A percentile compares a stretch with the other conserved stretches of the same genome.
phyloP scores from a whole-genome alignment of 305 asterid species.

The Fraxinus latifolia region DNA sequence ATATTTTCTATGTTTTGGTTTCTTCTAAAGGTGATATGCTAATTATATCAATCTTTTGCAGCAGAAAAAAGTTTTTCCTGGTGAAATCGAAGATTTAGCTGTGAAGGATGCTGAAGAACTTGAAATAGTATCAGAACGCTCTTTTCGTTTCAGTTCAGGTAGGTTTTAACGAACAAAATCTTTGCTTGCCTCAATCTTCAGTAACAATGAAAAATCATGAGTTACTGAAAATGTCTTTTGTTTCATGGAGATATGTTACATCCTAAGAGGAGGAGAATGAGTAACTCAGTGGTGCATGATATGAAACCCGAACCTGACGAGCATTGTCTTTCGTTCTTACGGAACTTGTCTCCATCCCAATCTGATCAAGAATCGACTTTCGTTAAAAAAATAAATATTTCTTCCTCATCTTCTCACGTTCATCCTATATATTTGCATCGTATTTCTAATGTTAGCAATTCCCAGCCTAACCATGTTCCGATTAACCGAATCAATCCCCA shows the following conservation, averaged over 20 bases:
- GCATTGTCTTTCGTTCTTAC: slow-evolving; percentile 53
- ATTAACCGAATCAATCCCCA: slow-evolving; percentile 24
- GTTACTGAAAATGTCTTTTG: slow-evolving; percentile 11
- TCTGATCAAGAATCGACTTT: slow-evolving; percentile 53
- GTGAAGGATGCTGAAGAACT: slow-evolving; percentile 40
- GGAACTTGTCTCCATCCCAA: slow-evolving; percentile 64
- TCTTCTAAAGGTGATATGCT: background rate
- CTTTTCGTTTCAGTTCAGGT: slow-evolving; percentile 45
- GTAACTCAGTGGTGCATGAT: slow-evolving; percentile 36
- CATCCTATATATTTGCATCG: slow-evolving; percentile 48
- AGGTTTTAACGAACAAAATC: background rate
- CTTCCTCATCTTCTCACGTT: slow-evolving; percentile 19
- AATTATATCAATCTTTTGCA: slow-evolving; percentile 10
- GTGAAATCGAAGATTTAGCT: slow-evolving; percentile 36
- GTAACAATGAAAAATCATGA: background rate
- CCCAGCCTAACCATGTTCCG: slow-evolving; percentile 27
- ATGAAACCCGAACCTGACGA: slow-evolving; percentile 43
- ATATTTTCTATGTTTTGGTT: background rate
- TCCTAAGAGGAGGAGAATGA: slow-evolving; percentile 69
- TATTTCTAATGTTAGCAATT: slow-evolving; percentile 24
- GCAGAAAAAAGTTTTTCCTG: slow-evolving; percentile 31
- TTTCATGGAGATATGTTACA: slow-evolving; percentile 51
- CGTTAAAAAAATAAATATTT: too few species aligned
- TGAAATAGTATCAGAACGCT: slow-evolving; percentile 35
- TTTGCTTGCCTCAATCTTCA: background rate